phyloP scores from a whole-genome alignment of 306 rosid species.

The Neltuma alba region DNA sequence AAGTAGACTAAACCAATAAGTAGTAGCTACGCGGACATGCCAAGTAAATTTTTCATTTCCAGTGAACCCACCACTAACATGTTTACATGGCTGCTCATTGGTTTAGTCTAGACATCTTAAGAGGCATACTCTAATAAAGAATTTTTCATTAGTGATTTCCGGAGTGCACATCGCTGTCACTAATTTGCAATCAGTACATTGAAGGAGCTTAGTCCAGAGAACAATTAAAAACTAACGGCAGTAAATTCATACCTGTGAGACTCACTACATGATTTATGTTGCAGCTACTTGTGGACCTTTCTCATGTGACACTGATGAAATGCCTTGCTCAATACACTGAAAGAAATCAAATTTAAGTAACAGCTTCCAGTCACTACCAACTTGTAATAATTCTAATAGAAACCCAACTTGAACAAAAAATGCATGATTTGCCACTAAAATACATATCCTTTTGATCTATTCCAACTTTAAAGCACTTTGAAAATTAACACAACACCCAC shows the following conservation, averaged over 20 bases:
- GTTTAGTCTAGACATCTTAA: background rate
- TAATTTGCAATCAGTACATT: background rate
- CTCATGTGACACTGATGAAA: constrained; percentile 35
- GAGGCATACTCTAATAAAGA: background rate
- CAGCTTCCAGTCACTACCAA: background rate
- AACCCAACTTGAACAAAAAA: background rate
- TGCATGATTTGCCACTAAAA: background rate
- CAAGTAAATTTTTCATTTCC: background rate
- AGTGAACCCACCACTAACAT: background rate
- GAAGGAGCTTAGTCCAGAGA: background rate
- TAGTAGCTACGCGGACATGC: background rate
- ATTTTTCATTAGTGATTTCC: background rate
- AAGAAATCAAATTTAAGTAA: constrained; percentile 32
- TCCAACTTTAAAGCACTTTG: background rate
- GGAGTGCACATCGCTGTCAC: background rate
- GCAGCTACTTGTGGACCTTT: constrained; percentile 35
- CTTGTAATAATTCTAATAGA: constrained; percentile 3
- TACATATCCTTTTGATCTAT: background rate
- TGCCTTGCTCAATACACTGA: constrained; percentile 59
- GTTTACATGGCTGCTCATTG: background rate
- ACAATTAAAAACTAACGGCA: constrained; percentile 3
- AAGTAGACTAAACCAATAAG: background rate
- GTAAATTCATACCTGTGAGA: constrained; percentile 33
- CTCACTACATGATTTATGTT: constrained; percentile 25
- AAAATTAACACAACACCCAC: background rate